Conservation (phyloP, 2,329 filamentous ascomycete genomes). For the Pyrenochaeta sp. region DNA sequence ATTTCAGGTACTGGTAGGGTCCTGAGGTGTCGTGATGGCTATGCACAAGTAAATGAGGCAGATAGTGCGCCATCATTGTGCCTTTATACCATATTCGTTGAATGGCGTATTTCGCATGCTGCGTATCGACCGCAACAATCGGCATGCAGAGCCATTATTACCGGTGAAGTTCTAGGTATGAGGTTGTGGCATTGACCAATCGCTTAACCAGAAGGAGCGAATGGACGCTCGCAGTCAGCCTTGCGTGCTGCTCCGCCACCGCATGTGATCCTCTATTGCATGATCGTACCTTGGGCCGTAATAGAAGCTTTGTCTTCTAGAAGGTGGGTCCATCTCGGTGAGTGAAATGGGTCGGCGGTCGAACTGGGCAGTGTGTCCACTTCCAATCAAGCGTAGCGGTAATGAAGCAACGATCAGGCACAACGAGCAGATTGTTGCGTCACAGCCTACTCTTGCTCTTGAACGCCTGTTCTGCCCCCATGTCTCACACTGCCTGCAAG, state of each 20-base stretch:
- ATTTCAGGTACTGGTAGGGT: background rate
- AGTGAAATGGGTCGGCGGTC: conserved; percentile 1
- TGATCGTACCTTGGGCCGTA: background rate
- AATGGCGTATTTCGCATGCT: background rate
- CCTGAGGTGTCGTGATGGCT: background rate
- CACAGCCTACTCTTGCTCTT: background rate
- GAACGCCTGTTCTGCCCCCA: background rate
- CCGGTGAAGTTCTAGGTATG: conserved; percentile 8
- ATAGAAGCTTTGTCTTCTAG: conserved; percentile 6
- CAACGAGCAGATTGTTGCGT: background rate
- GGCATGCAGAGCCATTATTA: background rate
- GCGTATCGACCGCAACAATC: background rate
- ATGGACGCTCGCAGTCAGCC: conserved; percentile 16
- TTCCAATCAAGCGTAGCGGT: background rate
- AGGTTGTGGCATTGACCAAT: conserved; percentile 6
- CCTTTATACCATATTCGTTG: conserved; percentile 6
- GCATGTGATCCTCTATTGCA: conserved; percentile 4
- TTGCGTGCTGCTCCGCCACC: conserved; percentile 17
- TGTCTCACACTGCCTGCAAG: conserved; percentile 4
- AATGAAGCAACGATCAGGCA: background rate
- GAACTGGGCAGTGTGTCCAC: background rate
- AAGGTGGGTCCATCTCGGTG: conserved; percentile 7
- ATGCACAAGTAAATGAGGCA: background rate
- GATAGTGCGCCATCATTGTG: background rate
- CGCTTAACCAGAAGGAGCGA: background rate